Evolutionary conservation across 2,329 filamentous ascomycete genomes (phyloP), one percentile per base, ranked within the genome.

Genomic region (Acarospora socialis): DNA sequence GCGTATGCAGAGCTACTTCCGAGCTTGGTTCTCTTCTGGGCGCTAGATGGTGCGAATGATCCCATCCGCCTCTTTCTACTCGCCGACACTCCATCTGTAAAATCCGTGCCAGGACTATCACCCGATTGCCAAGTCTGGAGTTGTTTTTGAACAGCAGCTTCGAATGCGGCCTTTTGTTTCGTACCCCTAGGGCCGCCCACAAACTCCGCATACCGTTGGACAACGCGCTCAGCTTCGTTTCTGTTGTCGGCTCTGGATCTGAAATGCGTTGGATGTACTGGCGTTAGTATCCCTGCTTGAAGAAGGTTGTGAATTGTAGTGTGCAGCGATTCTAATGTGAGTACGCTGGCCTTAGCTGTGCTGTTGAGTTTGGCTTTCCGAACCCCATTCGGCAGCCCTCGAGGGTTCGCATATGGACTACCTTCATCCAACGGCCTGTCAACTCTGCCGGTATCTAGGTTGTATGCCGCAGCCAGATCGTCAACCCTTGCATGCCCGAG

Each of bases 401-500:
- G n/a, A n/a, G n/a, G n/a, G n/a, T n/a, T n/a, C n/a, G n/a, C n/a
- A n/a, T n/a, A n/a, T n/a, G n/a, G n/a, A n/a, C n/a, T n/a, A n/a
- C n/a, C n/a, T n/a, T n/a, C n/a, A n/a, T n/a, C n/a, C n/a, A n/a
- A n/a, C n/a, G n/a, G n/a, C n/a, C n/a, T n/a, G n/a, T n/a, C n/a
- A n/a, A n/a, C n/a, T n/a, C n/a, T n/a, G n/a, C n/a, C n/a, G n/a
- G n/a, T n/a, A n/a, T n/a, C n/a, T n/a, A n/a, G n/a, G n/a, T n/a
- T 15, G 24, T 36, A 33, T 16, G 37, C 29, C 28, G 40, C 21
- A 10, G 53, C 53, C 15, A 68, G 55, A 41, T 67, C 55, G 29
- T 52, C 50, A 28, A 65, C 53, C 38, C 58, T 74, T 18, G 78
- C 77, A 56, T 90, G 80, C 2, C 87, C 87, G 12, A 86, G 65